phyloP scores from a whole-genome alignment of 75 land plant genomes.

The Selaginella tamariscina region DNA sequence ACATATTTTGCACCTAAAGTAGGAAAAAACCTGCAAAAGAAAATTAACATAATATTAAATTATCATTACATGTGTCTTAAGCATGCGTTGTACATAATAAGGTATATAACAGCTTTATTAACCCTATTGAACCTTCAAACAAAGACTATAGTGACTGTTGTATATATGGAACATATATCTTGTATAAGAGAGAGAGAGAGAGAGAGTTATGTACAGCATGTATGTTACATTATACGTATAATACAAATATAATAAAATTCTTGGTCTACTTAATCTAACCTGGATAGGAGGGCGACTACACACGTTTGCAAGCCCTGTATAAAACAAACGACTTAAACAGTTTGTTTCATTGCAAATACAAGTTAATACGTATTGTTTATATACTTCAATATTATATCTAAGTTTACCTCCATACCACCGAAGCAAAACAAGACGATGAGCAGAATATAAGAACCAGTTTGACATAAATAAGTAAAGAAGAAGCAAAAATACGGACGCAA shows the following conservation, averaged over 20 bases:
- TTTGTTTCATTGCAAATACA: not conserved
- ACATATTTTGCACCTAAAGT: constrained; percentile 46
- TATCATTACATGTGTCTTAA: too few species aligned
- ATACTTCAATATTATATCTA: not conserved
- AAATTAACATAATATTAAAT: too few species aligned
- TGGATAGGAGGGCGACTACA: constrained; percentile 65
- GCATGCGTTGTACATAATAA: too few species aligned
- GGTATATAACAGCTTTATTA: too few species aligned
- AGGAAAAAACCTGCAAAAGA: constrained; percentile 76
- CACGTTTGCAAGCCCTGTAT: constrained; percentile 88
- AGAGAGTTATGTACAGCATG: too few species aligned
- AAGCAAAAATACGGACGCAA: constrained; percentile 82
- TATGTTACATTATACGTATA: too few species aligned
- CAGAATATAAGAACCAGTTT: constrained; percentile 63
- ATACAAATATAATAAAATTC: too few species aligned
- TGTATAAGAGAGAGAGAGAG: not conserved
- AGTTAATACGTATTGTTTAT: not conserved
- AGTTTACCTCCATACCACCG: constrained; percentile 78
- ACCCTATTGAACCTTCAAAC: not conserved
- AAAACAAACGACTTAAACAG: constrained; percentile 16
- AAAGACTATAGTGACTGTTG: not conserved
- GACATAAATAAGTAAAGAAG: constrained; percentile 85
- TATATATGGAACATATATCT: not conserved
- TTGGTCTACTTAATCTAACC: too few species aligned
- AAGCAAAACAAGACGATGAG: constrained; percentile 89